Evolutionary conservation across 2,329 filamentous ascomycete genomes (phyloP).

Genomic region (Fusarium hainanense): DNA sequence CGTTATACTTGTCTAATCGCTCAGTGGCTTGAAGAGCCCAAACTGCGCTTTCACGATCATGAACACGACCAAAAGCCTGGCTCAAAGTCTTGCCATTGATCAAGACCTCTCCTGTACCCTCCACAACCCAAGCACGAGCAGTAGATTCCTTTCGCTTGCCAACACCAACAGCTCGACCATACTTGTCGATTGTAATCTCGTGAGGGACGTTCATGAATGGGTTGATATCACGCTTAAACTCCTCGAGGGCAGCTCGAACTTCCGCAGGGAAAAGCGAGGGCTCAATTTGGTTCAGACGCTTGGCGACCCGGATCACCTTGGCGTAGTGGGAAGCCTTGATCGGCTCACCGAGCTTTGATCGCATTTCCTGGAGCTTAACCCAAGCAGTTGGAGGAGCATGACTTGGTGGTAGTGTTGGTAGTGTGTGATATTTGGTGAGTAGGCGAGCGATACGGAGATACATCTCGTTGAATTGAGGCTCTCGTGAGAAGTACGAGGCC

Average conservation of each 20-base stretch:
- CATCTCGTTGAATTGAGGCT: constrained; percentile 86
- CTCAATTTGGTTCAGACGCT: constrained; percentile 86
- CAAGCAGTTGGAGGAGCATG: constrained; percentile 81
- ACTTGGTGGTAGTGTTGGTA: constrained; percentile 74
- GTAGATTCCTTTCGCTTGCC: constrained; percentile 89
- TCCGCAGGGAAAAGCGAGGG: constrained; percentile 78
- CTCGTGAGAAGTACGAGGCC: constrained; percentile 93
- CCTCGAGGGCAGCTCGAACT: constrained; percentile 71
- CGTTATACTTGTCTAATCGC: constrained; percentile 94
- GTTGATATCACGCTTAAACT: constrained; percentile 81
- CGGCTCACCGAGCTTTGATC: constrained; percentile 74
- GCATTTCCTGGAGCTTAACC: constrained; percentile 82
- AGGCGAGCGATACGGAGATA: constrained; percentile 79
- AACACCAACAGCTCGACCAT: constrained; percentile 81
- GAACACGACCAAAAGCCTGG: constrained; percentile 84
- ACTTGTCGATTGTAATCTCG: constrained; percentile 75
- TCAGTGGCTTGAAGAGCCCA: constrained; percentile 89
- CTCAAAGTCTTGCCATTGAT: constrained; percentile 90
- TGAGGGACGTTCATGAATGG: constrained; percentile 72
- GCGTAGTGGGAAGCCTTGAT: constrained; percentile 83
- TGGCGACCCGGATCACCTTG: constrained; percentile 78
- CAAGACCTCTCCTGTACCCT: constrained; percentile 89
- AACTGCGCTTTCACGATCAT: constrained; percentile 93
- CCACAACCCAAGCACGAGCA: constrained; percentile 87
- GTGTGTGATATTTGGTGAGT: constrained; percentile 74